These are phyloP conservation scores for Striga hermonthica DNA, from an alignment of 305 asterid species.

Conservation along the genomic window DNA sequence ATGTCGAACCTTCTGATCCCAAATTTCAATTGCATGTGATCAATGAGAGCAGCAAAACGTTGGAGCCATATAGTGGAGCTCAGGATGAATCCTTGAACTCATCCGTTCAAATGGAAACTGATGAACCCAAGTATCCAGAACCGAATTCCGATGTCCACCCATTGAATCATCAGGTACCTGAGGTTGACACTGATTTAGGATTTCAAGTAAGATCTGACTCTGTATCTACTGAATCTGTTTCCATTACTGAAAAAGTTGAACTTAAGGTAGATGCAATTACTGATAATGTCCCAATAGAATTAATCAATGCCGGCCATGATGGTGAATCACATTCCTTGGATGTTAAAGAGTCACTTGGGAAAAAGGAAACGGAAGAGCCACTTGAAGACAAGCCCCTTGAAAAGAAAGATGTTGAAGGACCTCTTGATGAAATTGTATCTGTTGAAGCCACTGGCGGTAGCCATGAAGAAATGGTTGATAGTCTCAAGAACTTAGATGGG, in stretches of 20 bases:
- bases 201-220: slow-evolving; percentile 71
- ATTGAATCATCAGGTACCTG: slow-evolving; percentile 70
- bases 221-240: slow-evolving; percentile 67
- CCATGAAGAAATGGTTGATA: slow-evolving; percentile 36
- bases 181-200: slow-evolving; percentile 67
- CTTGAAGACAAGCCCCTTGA: slow-evolving; percentile 33
- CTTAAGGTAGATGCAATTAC: slow-evolving; percentile 66
- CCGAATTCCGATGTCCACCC: slow-evolving; percentile 41
- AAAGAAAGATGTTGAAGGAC: slow-evolving; percentile 41
- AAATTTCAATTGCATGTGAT: slow-evolving; percentile 25
- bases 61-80: slow-evolving; percentile 28
- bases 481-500: slow-evolving; percentile 36
- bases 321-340: slow-evolving; percentile 55
- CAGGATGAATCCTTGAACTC: slow-evolving; percentile 37
- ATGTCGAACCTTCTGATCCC: slow-evolving; percentile 30
- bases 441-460: slow-evolving; percentile 38
- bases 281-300: slow-evolving; percentile 73
- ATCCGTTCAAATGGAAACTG: slow-evolving; percentile 38
- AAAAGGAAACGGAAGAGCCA: slow-evolving; percentile 39
- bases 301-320: slow-evolving; percentile 40
- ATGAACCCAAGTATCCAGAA: slow-evolving; percentile 36
- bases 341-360: slow-evolving; percentile 43
- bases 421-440: slow-evolving; percentile 26
- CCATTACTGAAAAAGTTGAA: slow-evolving; percentile 73
- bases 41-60: slow-evolving; percentile 30